A percentile compares a stretch with the other conserved stretches of the same genome.
Evolutionary conservation across 257 asterid genomes (phyloP).

Genomic region (Solanum medicagineum): DNA sequence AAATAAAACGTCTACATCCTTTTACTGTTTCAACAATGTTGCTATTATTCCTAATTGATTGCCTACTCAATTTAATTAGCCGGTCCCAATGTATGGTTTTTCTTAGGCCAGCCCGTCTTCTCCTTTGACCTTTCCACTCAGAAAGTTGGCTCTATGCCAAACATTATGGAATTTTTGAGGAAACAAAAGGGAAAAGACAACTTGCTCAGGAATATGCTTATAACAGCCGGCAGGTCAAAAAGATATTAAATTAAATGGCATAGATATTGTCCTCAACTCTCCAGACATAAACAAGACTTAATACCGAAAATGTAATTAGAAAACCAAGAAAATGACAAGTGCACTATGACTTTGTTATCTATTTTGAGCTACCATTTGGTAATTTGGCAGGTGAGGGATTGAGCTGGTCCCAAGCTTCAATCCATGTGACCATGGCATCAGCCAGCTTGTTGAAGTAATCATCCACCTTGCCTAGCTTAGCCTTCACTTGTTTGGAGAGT

Average conservation of each 20-base stretch:
- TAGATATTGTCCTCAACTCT: not conserved
- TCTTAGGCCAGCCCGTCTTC: not conserved
- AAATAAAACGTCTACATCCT: not conserved
- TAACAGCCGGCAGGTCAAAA: not conserved
- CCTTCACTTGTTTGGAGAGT: conserved; percentile 51
- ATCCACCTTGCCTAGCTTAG: conserved; percentile 44
- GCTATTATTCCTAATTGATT: not conserved
- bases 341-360: not conserved
- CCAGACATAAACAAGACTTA: not conserved
- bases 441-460: conserved; percentile 45
- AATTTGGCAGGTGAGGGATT: conserved; percentile 12
- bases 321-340: not conserved
- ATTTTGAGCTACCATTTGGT: conserved; percentile 6
- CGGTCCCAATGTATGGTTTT: not conserved
- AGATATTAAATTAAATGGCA: not conserved
- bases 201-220: not conserved
- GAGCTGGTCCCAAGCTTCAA: conserved; percentile 55
- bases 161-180: not conserved
- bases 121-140: not conserved
- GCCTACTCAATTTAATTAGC: not conserved
- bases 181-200: not conserved
- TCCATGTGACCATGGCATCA: conserved; percentile 55
- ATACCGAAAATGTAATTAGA: too few species aligned
- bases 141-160: not conserved
- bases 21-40: not conserved